Evolutionary conservation across 306 rosid species (phyloP).

Genomic region (Rosa lucieae): DNA sequence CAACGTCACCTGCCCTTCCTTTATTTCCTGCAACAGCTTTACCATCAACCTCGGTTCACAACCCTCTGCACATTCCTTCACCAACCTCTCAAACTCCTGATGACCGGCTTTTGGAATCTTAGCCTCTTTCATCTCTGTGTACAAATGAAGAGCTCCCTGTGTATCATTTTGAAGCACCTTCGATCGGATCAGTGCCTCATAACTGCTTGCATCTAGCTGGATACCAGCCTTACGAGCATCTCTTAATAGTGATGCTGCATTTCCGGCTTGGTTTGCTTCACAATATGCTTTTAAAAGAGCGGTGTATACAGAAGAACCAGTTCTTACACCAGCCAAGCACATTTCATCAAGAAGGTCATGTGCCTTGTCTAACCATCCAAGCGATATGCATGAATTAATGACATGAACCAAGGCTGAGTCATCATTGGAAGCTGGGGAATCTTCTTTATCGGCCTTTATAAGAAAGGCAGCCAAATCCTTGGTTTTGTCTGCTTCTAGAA

Average conservation of each 20-base stretch:
- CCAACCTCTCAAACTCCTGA: conserved; percentile 4
- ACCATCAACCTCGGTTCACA: conserved; percentile 6
- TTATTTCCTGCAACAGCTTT: conserved; percentile 7
- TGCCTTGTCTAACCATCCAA: conserved; percentile 13
- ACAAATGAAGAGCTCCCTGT: too few relatives aligned
- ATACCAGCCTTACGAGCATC: conserved; percentile 8
- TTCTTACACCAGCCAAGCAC: too few relatives aligned
- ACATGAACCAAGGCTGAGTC: conserved; percentile 6
- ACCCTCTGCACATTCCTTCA: conserved; percentile 6
- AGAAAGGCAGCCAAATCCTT: conserved; percentile 1
- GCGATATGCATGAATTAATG: background rate
- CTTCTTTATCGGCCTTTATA: background rate
- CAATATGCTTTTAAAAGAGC: conserved; percentile 1
- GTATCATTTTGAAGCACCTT: too few relatives aligned
- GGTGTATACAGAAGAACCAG: too few relatives aligned
- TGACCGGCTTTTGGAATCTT: conserved; percentile 11
- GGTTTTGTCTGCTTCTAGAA: conserved; percentile 1
- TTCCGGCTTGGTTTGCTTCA: conserved; percentile 10
- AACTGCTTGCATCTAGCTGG: conserved; percentile 7
- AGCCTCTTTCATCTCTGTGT: conserved; percentile 6
- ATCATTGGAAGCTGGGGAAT: conserved; percentile 2
- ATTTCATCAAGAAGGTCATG: too few relatives aligned
- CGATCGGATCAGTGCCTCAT: background rate
- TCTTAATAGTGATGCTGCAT: conserved; percentile 5
- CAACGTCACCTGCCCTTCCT: background rate